Evolutionary conservation across 495 filamentous ascomycete species (phyloP).

Genomic region (Penicillium steckii): DNA sequence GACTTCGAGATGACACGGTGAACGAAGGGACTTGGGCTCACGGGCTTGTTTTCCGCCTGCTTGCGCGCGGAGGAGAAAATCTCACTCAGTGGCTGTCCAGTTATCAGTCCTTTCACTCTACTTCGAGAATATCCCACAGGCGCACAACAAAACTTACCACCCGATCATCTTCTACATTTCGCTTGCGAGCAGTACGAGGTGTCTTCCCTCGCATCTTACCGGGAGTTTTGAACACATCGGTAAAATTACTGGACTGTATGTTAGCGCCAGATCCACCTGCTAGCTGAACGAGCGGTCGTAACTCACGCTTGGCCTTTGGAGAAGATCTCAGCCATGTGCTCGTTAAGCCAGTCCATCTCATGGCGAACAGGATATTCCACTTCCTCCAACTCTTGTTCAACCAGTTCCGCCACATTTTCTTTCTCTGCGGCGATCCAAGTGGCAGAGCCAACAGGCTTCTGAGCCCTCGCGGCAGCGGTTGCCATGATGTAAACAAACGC

Average conservation of each 20-base stretch:
- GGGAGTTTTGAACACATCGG: conserved; percentile 94
- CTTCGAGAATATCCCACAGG: neutral
- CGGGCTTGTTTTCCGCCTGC: conserved; percentile 32
- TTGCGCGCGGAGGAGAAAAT: conserved; percentile 66
- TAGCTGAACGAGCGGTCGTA: conserved; percentile 9
- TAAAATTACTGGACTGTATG: conserved; percentile 62
- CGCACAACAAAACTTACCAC: conserved; percentile 54
- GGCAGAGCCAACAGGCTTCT: conserved; percentile 60
- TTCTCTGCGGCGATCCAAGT: conserved; percentile 69
- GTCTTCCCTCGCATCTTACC: conserved; percentile 94
- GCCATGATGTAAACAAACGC: conserved; percentile 52
- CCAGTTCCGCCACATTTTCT: conserved; percentile 58
- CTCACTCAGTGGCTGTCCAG: conserved; percentile 71
- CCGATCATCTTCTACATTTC: conserved; percentile 59
- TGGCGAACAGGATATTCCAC: conserved; percentile 85
- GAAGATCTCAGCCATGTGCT: conserved; percentile 95
- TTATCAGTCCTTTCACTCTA: conserved; percentile 17
- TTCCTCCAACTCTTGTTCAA: conserved; percentile 78
- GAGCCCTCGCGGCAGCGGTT: conserved; percentile 43
- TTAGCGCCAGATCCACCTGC: conserved; percentile 31
- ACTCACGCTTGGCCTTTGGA: conserved; percentile 78
- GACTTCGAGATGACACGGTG: conserved; percentile 38
- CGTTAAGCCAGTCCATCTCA: conserved; percentile 93
- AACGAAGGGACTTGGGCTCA: conserved; percentile 31
- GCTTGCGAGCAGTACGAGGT: conserved; percentile 76